Evolutionary conservation across 2,329 filamentous ascomycete species (phyloP), one percentile per base, ranked within the genome.

Genomic region (Bipolaris gigantea): DNA sequence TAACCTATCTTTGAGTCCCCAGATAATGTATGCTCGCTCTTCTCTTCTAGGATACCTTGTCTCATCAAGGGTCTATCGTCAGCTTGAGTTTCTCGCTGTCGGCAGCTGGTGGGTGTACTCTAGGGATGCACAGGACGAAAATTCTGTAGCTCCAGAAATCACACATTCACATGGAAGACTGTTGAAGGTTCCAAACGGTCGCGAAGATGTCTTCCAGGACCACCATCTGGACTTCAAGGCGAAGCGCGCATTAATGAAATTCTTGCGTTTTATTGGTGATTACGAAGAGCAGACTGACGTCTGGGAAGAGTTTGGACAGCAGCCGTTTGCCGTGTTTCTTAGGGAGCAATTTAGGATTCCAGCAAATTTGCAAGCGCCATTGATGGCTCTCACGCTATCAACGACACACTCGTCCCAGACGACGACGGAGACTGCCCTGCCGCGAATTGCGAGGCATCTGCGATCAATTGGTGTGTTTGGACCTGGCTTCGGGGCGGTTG

Each of bases 61-160:
- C n/a, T 91, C 92, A 2, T 96, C 93, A 6, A 89, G 87, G 63
- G 89, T 92, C 11, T 93, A 93, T 69, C 85, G 88, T 19, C 92
- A 97, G 76, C 83, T 99, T 42, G 93, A 97, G 71, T 97, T 97
- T 64, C 84, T 94, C 57, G 91, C 93, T 25, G 90, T 97, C 23
- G 93, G 93, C 23, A 93, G 89, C 52, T 97, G 93, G 85, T 97
- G 89, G 83, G 85, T 97, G 50, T 87, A 87, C 69, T 79, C 82
- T 54, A 13, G 54, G 34, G 55, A 51, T 41, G 35, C 48, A 18
- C 53, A 44, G 13, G 35, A 18, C n/a, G 40, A 55, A 45, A 39
- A 41, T 45, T 48, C 42, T 6, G 27, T 19, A 33, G 46, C 53
- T 32, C 27, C 51, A n/a, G 38, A 32, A 11, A 21, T 27, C 16